A percentile compares a stretch with the other conserved stretches of the same genome.
Evolutionary conservation across 768 basidiomycete genomes (phyloP).

Genomic region (Lepiota venenata): DNA sequence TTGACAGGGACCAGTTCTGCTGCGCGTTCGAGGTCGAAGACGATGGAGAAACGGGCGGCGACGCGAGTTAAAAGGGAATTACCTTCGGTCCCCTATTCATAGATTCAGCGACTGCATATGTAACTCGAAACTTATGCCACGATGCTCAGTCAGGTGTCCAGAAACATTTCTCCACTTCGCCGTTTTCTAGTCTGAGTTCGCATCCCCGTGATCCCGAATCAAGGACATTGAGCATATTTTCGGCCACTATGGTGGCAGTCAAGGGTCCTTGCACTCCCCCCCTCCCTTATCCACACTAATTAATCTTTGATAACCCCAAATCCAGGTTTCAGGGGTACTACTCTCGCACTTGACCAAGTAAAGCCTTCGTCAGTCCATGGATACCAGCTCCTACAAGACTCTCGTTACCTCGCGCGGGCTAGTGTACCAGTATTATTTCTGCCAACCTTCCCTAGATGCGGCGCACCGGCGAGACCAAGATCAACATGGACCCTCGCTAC

Average conservation of each 20-base stretch:
- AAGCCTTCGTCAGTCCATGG: neutral
- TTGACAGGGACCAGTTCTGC: conserved; percentile 81
- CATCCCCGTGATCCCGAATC: neutral
- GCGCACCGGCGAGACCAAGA: conserved; percentile 9
- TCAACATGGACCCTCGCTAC: conserved; percentile 24
- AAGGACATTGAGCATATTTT: neutral
- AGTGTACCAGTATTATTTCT: conserved; percentile 35
- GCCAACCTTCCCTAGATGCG: conserved; percentile 14
- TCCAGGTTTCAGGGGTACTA: neutral
- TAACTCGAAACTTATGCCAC: conserved; percentile 17
- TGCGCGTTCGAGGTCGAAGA: conserved; percentile 80
- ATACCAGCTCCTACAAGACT: conserved; percentile 6
- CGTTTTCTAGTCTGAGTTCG: neutral
- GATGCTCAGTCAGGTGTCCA: conserved; percentile 6
- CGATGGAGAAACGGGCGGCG: conserved; percentile 16
- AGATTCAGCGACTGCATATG: neutral
- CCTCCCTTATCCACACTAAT: neutral
- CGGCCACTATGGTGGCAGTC: neutral
- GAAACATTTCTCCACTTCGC: too few species aligned
- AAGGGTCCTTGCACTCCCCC: neutral
- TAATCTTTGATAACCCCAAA: neutral
- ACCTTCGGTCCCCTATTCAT: neutral
- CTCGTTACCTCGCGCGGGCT: conserved; percentile 33
- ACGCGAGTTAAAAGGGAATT: neutral
- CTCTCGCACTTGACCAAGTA: neutral